Conservation (phyloP, 257 asterid genomes). For the Solanum neorickii region DNA sequence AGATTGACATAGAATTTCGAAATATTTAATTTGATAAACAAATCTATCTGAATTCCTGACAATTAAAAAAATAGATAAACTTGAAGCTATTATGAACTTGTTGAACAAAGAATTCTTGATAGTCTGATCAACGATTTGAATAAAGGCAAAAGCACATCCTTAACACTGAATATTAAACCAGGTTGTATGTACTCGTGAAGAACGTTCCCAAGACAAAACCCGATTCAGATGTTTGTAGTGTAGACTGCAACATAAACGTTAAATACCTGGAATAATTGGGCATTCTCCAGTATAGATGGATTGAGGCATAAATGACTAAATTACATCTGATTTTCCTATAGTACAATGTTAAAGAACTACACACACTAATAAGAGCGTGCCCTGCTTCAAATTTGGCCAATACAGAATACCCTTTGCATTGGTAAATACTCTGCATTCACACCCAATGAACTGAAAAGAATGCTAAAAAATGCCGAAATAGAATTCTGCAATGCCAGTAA, state of each 20-base stretch:
- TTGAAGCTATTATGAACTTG: background rate
- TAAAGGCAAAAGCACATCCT: background rate
- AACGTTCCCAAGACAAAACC: background rate
- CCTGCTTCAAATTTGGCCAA: background rate
- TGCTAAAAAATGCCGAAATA: background rate
- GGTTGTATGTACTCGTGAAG: background rate
- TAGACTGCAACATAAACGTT: background rate
- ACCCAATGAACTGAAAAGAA: background rate
- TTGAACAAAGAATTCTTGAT: background rate
- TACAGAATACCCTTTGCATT: background rate
- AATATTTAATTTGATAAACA: background rate
- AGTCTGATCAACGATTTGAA: background rate
- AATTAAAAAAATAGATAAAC: background rate
- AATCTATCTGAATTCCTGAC: background rate
- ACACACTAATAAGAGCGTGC: background rate
- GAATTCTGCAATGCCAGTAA: background rate
- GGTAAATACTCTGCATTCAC: background rate
- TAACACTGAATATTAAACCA: background rate
- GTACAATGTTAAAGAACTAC: background rate
- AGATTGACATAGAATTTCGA: background rate
- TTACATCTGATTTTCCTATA: background rate
- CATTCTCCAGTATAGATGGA: background rate
- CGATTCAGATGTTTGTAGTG: background rate
- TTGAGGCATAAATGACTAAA: background rate
- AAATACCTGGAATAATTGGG: background rate